phyloP scores from a whole-genome alignment of 1,284 basidiomycete genomes.

The Sanghuangporus weigelae region DNA sequence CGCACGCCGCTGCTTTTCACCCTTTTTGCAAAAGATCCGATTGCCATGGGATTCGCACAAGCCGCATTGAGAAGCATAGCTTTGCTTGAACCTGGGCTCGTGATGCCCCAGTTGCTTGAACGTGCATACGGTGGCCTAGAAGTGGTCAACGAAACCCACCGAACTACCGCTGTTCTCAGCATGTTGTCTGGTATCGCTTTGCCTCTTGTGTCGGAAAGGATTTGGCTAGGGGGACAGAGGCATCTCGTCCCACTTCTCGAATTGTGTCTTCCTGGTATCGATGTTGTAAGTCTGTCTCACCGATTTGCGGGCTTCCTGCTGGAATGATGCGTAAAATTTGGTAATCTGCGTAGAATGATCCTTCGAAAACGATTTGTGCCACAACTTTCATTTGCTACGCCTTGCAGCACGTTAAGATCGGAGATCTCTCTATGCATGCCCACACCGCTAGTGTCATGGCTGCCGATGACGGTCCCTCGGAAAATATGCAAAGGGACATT shows the following conservation, averaged over 20 bases:
- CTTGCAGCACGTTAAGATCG: slow-evolving; percentile 79
- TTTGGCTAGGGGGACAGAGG: slow-evolving; percentile 86
- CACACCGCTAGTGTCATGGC: slow-evolving; percentile 46
- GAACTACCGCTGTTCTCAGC: slow-evolving; percentile 87
- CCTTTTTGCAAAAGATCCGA: slow-evolving; percentile 90
- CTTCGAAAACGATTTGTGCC: slow-evolving; percentile 83
- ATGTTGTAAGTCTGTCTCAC: slow-evolving; percentile 48
- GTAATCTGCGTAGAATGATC: slow-evolving; percentile 71
- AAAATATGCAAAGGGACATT: slow-evolving; percentile 47
- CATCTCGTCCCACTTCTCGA: slow-evolving; percentile 87
- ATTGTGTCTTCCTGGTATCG: slow-evolving; percentile 87
- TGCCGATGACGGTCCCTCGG: slow-evolving; percentile 45
- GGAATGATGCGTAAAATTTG: slow-evolving; percentile 48
- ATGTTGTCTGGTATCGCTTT: slow-evolving; percentile 80
- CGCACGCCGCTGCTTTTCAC: slow-evolving; percentile 87
- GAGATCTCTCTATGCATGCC: slow-evolving; percentile 61
- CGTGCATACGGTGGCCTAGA: slow-evolving; percentile 90
- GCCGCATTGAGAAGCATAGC: slow-evolving; percentile 69
- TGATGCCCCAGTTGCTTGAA: slow-evolving; percentile 92
- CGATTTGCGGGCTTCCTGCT: slow-evolving; percentile 72
- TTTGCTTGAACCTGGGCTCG: slow-evolving; percentile 78
- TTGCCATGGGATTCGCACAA: slow-evolving; percentile 65
- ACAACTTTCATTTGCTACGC: slow-evolving; percentile 76
- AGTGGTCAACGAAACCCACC: slow-evolving; percentile 90
- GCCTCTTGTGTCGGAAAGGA: slow-evolving; percentile 71